Evolutionary conservation across 768 basidiomycete species (phyloP).

Genomic region (Suillus brevipes): DNA sequence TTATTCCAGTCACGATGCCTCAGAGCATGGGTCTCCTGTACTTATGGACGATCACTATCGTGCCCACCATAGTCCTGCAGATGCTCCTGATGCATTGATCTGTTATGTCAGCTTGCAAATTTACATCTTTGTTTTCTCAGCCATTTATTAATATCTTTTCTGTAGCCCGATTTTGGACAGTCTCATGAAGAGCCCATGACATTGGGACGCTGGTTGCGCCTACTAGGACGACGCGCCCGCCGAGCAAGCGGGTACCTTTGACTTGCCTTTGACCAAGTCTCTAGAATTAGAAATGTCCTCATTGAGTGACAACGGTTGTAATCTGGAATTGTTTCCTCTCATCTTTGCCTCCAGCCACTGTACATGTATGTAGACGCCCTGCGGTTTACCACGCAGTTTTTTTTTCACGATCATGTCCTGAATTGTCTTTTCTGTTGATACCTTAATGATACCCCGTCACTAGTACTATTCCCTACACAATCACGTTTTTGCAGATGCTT

Average conservation of each 20-base stretch:
- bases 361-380: background rate
- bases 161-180: background rate
- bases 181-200: background rate
- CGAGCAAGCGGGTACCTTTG: background rate
- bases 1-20: background rate
- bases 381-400: background rate
- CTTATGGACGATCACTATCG: background rate
- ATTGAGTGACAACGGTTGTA: background rate
- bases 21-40: background rate
- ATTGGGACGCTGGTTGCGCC: conserved; percentile 4
- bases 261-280: background rate
- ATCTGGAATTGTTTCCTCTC: background rate
- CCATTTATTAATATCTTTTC: background rate
- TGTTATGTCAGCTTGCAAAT: background rate
- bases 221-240: conserved; percentile 2
- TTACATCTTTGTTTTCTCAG: background rate
- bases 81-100: background rate
- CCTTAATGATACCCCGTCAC: background rate
- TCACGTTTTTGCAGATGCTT: background rate
- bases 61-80: background rate
- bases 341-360: background rate
- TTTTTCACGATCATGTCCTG: background rate
- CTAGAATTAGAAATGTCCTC: background rate
- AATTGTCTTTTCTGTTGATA: background rate
- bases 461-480: background rate